Conservation (phyloP, 176 grass and related monocot genomes). For the Phoenix roebelenii region DNA sequence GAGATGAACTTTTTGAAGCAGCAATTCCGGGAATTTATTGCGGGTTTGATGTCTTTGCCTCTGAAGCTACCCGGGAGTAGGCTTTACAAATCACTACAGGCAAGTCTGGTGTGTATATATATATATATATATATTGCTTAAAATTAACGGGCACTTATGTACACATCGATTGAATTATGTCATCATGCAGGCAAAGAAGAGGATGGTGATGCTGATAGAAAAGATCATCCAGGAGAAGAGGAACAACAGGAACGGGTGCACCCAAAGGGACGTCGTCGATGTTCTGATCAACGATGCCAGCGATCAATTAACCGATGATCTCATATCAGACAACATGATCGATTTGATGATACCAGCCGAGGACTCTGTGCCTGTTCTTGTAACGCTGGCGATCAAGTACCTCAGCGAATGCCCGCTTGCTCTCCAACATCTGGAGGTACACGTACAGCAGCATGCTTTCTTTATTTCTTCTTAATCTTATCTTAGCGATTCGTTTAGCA, state of each 20-base stretch:
- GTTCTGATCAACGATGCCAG: slow-evolving; percentile 56
- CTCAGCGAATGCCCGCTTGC: slow-evolving; percentile 80
- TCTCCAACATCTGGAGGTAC: slow-evolving; percentile 68
- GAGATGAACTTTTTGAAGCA: slow-evolving; percentile 86
- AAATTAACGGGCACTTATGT: too few species aligned
- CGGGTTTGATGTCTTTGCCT: slow-evolving; percentile 83
- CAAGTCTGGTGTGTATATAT: slow-evolving; percentile 2
- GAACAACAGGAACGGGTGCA: neutral
- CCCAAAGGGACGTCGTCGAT: slow-evolving; percentile 46
- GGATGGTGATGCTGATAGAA: slow-evolving; percentile 68
- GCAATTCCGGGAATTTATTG: slow-evolving; percentile 95
- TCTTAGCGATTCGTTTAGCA: too few species aligned
- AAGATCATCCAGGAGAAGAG: slow-evolving; percentile 86
- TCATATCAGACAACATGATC: slow-evolving; percentile 97
- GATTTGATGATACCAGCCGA: slow-evolving; percentile 98
- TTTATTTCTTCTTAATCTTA: too few species aligned
- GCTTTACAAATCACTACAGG: slow-evolving; percentile 81
- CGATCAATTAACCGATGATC: slow-evolving; percentile 63
- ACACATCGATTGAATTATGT: too few species aligned
- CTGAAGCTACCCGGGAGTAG: slow-evolving; percentile 86
- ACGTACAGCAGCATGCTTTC: too few species aligned
- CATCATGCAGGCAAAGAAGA: slow-evolving; percentile 74
- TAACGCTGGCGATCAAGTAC: slow-evolving; percentile 94
- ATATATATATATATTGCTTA: too few species aligned
- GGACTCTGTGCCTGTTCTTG: slow-evolving; percentile 88